Conservation (phyloP, 768 basidiomycete genomes). For the Lanmaoa pseudosensibilis region DNA sequence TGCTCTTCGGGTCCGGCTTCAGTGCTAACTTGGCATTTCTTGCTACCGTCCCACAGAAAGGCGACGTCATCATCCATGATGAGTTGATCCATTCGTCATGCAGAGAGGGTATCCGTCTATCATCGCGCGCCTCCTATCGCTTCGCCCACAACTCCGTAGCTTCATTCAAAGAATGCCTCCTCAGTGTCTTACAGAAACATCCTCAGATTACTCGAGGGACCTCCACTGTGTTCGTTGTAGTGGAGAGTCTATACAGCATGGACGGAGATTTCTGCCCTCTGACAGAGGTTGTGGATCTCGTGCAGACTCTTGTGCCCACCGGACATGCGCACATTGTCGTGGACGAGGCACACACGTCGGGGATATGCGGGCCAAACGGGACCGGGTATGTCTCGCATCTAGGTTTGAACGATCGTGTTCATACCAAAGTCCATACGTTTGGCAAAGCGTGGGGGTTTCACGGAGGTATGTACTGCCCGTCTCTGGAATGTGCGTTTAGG, state of each 20-base stretch:
- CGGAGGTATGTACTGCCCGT: conserved; percentile 10
- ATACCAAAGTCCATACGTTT: conserved; percentile 52
- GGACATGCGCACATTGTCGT: conserved; percentile 46
- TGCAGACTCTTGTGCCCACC: conserved; percentile 38
- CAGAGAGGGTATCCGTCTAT: conserved; percentile 51
- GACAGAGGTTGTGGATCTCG: conserved; percentile 38
- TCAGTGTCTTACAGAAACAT: conserved; percentile 24
- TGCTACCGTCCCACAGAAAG: conserved; percentile 41
- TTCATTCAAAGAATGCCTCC: conserved; percentile 33
- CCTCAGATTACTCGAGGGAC: conserved; percentile 25
- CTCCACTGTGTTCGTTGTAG: conserved; percentile 44
- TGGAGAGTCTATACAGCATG: conserved; percentile 63
- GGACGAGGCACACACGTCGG: conserved; percentile 61
- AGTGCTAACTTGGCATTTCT: conserved; percentile 55
- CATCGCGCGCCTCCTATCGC: conserved; percentile 26
- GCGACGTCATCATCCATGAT: conserved; percentile 53
- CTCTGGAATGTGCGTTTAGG: too few relatives aligned
- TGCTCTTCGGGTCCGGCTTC: conserved; percentile 55
- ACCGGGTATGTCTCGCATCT: conserved; percentile 44
- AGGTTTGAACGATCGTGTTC: conserved; percentile 43
- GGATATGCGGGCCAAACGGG: conserved; percentile 49
- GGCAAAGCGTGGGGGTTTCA: conserved; percentile 41
- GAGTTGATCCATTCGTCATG: conserved; percentile 52
- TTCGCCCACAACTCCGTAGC: conserved; percentile 50
- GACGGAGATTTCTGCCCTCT: conserved; percentile 57